These are phyloP conservation scores for Cymbopogon flexuosus DNA, from an alignment of 202 grass and related monocot genomes.

Conservation along the genomic window DNA sequence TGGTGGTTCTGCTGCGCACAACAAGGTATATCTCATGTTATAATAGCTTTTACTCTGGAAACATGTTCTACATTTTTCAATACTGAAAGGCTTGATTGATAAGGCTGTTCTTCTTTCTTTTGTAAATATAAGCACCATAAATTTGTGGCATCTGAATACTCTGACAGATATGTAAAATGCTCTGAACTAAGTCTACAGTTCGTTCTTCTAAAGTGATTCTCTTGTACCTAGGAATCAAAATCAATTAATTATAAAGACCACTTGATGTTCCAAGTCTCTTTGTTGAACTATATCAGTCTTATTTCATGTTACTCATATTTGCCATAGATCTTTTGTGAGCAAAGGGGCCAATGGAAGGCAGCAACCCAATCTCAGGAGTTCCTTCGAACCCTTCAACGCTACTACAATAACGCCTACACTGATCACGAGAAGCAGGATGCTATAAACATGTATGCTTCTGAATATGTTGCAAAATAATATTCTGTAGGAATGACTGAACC, in stretches of 20 bases:
- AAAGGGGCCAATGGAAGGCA: conserved; percentile 91
- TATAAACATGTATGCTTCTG: conserved; percentile 88
- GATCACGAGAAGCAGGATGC: conserved; percentile 97
- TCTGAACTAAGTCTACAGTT: not conserved
- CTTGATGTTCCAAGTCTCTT: not conserved
- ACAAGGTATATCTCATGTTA: conserved; percentile 62
- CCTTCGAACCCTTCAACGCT: conserved; percentile 83
- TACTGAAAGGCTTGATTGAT: conserved; percentile 19
- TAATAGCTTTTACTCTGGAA: not conserved
- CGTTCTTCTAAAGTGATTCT: conserved; percentile 20
- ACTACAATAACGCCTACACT: conserved; percentile 92
- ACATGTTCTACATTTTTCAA: conserved; percentile 5
- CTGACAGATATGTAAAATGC: conserved; percentile 1
- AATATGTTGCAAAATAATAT: conserved; percentile 22
- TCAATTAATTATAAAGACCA: not conserved
- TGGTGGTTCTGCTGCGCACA: conserved; percentile 89
- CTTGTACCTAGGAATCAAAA: not conserved
- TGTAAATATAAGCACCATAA: not conserved
- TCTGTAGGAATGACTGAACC: conserved; percentile 10
- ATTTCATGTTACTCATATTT: conserved; percentile 24
- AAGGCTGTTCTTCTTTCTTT: not conserved
- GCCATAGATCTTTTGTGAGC: conserved; percentile 85
- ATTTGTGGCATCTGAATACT: conserved; percentile 2
- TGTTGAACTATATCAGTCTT: conserved; percentile 17
- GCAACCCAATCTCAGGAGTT: conserved; percentile 96